Evolutionary conservation across 2,329 filamentous ascomycete species (phyloP).

Genomic region (Clonostachys byssicola): DNA sequence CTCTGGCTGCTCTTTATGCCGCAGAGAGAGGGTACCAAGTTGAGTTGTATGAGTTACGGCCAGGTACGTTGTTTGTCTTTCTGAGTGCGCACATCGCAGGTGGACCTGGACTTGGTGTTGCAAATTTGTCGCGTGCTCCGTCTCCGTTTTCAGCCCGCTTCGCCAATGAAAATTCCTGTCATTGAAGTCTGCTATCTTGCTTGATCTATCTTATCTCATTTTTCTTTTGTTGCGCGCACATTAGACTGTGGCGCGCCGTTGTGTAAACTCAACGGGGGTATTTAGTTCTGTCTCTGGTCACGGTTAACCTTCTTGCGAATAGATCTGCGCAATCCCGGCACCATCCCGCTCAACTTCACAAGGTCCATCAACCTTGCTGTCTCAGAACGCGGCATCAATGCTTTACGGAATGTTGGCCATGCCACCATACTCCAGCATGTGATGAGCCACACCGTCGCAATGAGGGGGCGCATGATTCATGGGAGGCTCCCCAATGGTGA

Average conservation of each 20-base stretch:
- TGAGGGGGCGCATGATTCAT: slow-evolving; percentile 97
- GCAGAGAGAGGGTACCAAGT: slow-evolving; percentile 84
- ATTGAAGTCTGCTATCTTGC: too few relatives aligned
- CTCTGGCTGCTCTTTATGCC: slow-evolving; percentile 87
- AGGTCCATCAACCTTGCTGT: slow-evolving; percentile 98
- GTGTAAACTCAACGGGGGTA: too few relatives aligned
- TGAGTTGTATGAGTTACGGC: slow-evolving; percentile 88
- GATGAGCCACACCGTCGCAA: slow-evolving; percentile 77
- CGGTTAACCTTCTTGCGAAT: neutral
- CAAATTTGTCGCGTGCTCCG: too few relatives aligned
- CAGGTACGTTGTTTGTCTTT: slow-evolving; percentile 55
- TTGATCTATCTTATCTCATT: too few relatives aligned
- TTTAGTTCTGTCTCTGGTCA: too few relatives aligned
- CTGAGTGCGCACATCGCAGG: too few relatives aligned
- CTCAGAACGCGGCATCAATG: slow-evolving; percentile 89
- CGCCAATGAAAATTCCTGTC: too few relatives aligned
- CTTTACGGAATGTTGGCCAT: slow-evolving; percentile 68
- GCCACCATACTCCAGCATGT: slow-evolving; percentile 68
- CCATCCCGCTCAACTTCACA: slow-evolving; percentile 87
- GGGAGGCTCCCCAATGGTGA: slow-evolving; percentile 59
- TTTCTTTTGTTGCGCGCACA: too few relatives aligned
- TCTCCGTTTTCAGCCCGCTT: too few relatives aligned
- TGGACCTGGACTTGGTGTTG: too few relatives aligned
- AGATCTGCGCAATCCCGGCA: slow-evolving; percentile 85
- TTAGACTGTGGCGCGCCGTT: too few relatives aligned